Evolutionary conservation across 306 rosid species (phyloP).

Genomic region (Ormosia emarginata): DNA sequence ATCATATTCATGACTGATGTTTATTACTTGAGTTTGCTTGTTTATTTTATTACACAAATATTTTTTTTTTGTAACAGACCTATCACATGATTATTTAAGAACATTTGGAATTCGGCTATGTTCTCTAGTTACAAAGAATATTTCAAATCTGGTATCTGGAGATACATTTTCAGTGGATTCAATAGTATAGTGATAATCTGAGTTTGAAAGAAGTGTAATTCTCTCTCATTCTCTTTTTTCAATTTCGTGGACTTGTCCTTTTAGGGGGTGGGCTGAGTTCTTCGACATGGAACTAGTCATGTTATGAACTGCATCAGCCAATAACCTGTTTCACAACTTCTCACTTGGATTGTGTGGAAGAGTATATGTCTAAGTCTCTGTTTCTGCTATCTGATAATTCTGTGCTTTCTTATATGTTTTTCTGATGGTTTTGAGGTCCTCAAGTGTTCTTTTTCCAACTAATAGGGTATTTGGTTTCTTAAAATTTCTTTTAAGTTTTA

Average conservation of each 20-base stretch:
- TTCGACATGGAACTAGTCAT: constrained; percentile 1
- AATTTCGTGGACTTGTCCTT: background rate
- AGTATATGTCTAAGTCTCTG: background rate
- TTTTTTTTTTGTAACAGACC: background rate
- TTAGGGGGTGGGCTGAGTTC: background rate
- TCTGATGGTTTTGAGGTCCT: background rate
- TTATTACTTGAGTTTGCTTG: background rate
- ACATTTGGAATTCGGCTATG: background rate
- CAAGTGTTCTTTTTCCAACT: background rate
- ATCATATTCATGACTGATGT: background rate
- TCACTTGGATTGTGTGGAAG: background rate
- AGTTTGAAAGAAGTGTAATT: background rate
- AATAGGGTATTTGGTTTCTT: background rate
- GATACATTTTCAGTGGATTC: background rate
- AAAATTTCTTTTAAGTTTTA: background rate
- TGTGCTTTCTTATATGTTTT: constrained; percentile 3
- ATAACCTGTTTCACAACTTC: background rate
- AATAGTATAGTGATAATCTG: background rate
- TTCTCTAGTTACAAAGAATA: background rate
- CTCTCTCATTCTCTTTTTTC: background rate
- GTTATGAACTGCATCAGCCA: background rate
- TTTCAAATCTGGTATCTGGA: background rate
- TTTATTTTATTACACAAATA: background rate
- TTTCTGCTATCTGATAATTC: constrained; percentile 9
- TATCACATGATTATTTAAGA: background rate